Conservation (phyloP, 352 stramenopile species). For the Phytophthora vignae region DNA sequence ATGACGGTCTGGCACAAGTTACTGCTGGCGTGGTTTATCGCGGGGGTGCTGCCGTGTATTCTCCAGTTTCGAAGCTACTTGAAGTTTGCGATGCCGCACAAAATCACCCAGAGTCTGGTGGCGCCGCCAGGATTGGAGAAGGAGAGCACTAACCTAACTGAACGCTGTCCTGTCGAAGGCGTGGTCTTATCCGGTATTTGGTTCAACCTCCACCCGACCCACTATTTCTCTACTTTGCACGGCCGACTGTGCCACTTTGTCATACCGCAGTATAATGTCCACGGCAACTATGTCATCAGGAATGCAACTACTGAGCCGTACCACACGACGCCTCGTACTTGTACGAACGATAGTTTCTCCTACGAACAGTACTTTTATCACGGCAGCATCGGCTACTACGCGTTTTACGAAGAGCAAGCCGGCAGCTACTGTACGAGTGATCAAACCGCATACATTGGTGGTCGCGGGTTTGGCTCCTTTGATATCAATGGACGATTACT, state of each 20-base stretch:
- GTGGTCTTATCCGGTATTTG: constrained; percentile 13
- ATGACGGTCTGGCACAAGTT: constrained; percentile 16
- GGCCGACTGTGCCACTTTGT: constrained; percentile 28
- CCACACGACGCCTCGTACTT: constrained; percentile 16
- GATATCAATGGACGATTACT: constrained; percentile 22
- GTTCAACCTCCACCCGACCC: constrained; percentile 27
- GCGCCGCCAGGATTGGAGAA: constrained; percentile 2
- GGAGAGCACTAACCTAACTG: constrained; percentile 10
- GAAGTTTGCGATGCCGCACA: constrained; percentile 5
- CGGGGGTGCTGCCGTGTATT: constrained; percentile 23
- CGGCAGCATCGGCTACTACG: constrained; percentile 21
- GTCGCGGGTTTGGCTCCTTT: constrained; percentile 8
- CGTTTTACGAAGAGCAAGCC: constrained; percentile 24
- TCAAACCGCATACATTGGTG: constrained; percentile 14
- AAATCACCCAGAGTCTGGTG: constrained; percentile 19
- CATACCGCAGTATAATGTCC: constrained; percentile 37
- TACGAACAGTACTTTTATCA: constrained; percentile 30
- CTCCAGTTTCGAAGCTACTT: constrained; percentile 25
- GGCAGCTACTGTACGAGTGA: constrained; percentile 7
- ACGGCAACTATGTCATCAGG: constrained; percentile 29
- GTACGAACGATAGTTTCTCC: constrained; percentile 6
- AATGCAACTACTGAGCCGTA: background rate
- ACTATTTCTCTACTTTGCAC: constrained; percentile 18
- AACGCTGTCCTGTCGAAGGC: background rate
- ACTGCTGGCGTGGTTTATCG: constrained; percentile 15